Percentiles rank a stretch among this genome's conserved stretches.
These are phyloP conservation scores for Spiromastix sp. DNA, from an alignment of 2,329 filamentous ascomycete species.

Conservation along the genomic window DNA sequence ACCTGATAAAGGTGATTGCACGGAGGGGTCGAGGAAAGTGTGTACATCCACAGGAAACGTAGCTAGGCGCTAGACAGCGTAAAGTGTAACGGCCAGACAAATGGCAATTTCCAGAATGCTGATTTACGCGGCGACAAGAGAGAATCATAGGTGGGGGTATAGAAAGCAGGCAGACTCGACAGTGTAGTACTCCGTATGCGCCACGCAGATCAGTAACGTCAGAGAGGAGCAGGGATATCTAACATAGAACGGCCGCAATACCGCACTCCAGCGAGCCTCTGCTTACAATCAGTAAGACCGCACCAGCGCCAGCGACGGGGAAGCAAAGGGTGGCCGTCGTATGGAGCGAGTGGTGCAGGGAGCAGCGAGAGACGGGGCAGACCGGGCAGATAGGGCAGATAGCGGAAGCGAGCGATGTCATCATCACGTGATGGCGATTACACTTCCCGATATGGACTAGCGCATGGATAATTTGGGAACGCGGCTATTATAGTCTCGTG, in stretches of 20 bases:
- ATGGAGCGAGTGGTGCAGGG: not conserved
- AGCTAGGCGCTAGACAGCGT: not conserved
- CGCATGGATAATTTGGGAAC: not conserved
- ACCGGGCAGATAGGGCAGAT: not conserved
- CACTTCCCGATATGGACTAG: not conserved
- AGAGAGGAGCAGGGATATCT: too few relatives aligned
- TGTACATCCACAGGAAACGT: not conserved
- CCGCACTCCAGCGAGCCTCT: too few relatives aligned
- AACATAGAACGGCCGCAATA: too few relatives aligned
- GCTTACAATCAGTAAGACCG: not conserved
- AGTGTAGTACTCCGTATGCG: too few relatives aligned
- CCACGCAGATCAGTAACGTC: too few relatives aligned
- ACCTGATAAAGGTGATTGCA: conserved; percentile 13
- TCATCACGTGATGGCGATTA: too few relatives aligned
- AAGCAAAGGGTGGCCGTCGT: not conserved
- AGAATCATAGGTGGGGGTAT: too few relatives aligned
- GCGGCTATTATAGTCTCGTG: not conserved
- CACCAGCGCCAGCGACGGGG: not conserved
- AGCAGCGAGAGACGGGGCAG: not conserved
- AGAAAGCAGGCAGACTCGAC: too few relatives aligned
- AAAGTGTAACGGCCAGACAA: not conserved
- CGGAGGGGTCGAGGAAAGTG: conserved; percentile 1
- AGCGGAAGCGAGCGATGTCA: not conserved
- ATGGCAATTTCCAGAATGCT: too few relatives aligned
- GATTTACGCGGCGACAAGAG: not conserved